Evolutionary conservation across 2,329 filamentous ascomycete species (phyloP).

Genomic region (Ophiostoma sp.): DNA sequence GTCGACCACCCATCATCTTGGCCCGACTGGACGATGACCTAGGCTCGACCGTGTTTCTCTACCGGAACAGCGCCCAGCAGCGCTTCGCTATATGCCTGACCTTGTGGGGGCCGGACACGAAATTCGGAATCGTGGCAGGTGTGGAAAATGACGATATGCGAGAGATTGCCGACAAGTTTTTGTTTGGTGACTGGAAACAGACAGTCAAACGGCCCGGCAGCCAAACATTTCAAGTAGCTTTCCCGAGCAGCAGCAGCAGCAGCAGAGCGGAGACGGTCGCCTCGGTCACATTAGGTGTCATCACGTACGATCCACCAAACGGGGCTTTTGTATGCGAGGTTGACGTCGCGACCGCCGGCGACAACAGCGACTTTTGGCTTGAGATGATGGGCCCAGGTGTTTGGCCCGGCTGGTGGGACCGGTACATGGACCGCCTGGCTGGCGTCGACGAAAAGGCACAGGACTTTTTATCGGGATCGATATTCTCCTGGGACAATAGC

Average conservation of each 20-base stretch:
- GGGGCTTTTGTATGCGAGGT: background rate
- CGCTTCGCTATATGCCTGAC: conserved; percentile 13
- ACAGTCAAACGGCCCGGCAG: conserved; percentile 13
- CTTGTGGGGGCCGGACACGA: conserved; percentile 17
- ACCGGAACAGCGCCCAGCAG: background rate
- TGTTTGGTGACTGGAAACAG: conserved; percentile 16
- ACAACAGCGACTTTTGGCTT: conserved; percentile 9
- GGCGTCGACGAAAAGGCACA: background rate
- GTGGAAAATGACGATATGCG: background rate
- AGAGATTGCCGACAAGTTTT: conserved; percentile 19
- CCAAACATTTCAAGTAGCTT: background rate
- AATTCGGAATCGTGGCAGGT: conserved; percentile 1
- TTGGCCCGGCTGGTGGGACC: conserved; percentile 14
- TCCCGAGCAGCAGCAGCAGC: background rate
- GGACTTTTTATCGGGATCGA: background rate
- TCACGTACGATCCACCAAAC: background rate
- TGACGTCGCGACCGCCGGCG: background rate
- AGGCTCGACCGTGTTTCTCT: conserved; percentile 12
- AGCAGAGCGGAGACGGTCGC: background rate
- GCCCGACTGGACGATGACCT: conserved; percentile 7
- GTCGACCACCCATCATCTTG: background rate
- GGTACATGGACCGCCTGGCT: conserved; percentile 9
- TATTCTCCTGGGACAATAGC: background rate
- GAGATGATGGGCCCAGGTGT: conserved; percentile 13
- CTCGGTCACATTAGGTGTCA: background rate